Evolutionary conservation across 345 rosid genomes (phyloP), one percentile per base, ranked within the genome.

Genomic region (Populus pruinosa): DNA sequence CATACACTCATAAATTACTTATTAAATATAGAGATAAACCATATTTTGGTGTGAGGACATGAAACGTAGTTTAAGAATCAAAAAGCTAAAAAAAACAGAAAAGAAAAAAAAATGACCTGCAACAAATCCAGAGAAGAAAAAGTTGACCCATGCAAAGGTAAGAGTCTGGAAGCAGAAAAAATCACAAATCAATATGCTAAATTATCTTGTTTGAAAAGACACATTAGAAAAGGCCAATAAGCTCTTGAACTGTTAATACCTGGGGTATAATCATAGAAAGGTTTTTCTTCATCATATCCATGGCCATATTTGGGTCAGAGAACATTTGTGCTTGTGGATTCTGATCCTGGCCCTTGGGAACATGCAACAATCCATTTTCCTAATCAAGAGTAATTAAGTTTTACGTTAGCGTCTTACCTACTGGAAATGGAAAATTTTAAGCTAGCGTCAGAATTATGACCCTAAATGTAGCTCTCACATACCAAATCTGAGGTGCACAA

Each of bases 261-360:
- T 96, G 99, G 12, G 99, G 99, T 69, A 96, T 89, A 80, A 96
- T 94, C 99, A 94, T 94, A 0, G 99, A 96, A 77, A 96, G 97
- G 82, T 96, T 94, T 79, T 96, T 94, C 92, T 96, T 96, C 99
- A 96, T 94, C 97, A 96, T 96, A 78, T 94, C 99, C 99, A 94
- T 94, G 25, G 99, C 99, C 98, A 96, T 94, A 83, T 96, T 96
- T 21, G 98, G 99, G 85, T 96, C 99, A 79, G 99, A 94, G 79
- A 96, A 91, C 99, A 96, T 96, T 77, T 92, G 97, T 0, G 99
- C 99, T 84, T 96, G 99, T 5, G 98, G 78, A 82, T 96, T 96
- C 77, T 79, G 89, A 65, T 82, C 92, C 84, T 91, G 89, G 2
- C 91, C 98, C 79, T 91, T 94, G 0, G 98, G 99, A 81, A 96